These are phyloP conservation scores for Boletus insuetus DNA, from an alignment of 768 basidiomycete genomes.

Conservation along the genomic window DNA sequence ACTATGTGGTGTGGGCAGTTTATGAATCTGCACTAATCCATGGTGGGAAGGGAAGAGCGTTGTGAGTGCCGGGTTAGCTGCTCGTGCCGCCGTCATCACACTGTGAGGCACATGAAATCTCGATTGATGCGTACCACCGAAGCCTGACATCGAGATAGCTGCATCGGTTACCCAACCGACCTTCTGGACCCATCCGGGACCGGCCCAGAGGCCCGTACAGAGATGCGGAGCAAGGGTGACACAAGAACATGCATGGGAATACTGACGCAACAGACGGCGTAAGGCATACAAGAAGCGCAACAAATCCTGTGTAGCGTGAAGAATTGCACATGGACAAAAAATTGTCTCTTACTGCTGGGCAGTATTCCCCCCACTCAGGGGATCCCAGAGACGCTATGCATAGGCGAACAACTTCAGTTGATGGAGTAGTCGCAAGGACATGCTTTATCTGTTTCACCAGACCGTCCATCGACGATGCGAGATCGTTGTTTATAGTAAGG, in stretches of 20 bases:
- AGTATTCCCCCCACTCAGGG: conserved; percentile 66
- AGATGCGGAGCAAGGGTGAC: conserved; percentile 64
- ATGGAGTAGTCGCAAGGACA: conserved; percentile 25
- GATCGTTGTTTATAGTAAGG: conserved; percentile 11
- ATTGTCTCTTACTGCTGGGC: conserved; percentile 44
- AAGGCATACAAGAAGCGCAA: conserved; percentile 71
- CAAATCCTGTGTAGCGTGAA: conserved; percentile 49
- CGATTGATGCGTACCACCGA: conserved; percentile 58
- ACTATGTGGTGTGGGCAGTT: conserved; percentile 71
- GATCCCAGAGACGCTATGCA: conserved; percentile 64
- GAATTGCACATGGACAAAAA: background rate
- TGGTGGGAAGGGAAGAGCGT: conserved; percentile 80
- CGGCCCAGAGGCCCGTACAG: conserved; percentile 57
- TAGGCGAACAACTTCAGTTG: conserved; percentile 48
- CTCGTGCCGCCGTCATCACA: conserved; percentile 10
- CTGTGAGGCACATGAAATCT: background rate
- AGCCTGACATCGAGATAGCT: conserved; percentile 69
- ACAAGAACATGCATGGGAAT: conserved; percentile 63
- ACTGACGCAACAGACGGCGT: conserved; percentile 53
- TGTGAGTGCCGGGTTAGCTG: conserved; percentile 77
- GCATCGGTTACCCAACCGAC: conserved; percentile 80
- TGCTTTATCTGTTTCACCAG: conserved; percentile 31
- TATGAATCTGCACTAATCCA: conserved; percentile 77
- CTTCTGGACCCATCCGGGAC: conserved; percentile 70
- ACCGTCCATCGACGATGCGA: conserved; percentile 18